phyloP scores from a whole-genome alignment of 2,329 filamentous ascomycete species.

The Penicillium sumatraense region DNA sequence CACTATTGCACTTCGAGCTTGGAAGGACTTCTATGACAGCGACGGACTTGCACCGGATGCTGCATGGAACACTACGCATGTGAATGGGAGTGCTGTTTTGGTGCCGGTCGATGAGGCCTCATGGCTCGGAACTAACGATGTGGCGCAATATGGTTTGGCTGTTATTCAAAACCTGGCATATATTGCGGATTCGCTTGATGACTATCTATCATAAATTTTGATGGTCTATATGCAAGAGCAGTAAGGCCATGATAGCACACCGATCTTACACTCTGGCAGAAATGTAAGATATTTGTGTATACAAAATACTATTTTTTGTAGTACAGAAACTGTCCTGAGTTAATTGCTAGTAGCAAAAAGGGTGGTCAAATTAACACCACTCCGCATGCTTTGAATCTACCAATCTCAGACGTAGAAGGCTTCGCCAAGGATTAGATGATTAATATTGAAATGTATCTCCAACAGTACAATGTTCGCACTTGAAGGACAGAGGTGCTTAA shows the following conservation, averaged over 20 bases:
- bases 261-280: no score
- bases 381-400: no score
- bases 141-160: conserved; percentile 61
- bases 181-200: conserved; percentile 1
- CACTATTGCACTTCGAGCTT: conserved; percentile 57
- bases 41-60: conserved; percentile 22
- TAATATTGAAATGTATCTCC: neutral
- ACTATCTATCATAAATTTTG: neutral
- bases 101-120: conserved; percentile 58
- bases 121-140: conserved; percentile 63
- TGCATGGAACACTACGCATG: conserved; percentile 14
- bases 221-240: neutral
- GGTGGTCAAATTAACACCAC: no score
- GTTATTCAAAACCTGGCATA: conserved; percentile 58
- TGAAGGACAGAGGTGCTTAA: no score
- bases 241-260: neutral
- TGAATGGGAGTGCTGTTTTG: conserved; percentile 53
- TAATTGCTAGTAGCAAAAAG: no score
- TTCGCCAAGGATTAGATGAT: no score
- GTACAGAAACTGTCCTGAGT: no score
- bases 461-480: no score
- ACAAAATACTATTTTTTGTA: no score
- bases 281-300: no score
- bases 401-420: no score
- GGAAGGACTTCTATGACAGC: conserved; percentile 55